Base-by-base conservation (phyloP, 176 grass and related monocot genomes). In the Juncus inflexus region DNA sequence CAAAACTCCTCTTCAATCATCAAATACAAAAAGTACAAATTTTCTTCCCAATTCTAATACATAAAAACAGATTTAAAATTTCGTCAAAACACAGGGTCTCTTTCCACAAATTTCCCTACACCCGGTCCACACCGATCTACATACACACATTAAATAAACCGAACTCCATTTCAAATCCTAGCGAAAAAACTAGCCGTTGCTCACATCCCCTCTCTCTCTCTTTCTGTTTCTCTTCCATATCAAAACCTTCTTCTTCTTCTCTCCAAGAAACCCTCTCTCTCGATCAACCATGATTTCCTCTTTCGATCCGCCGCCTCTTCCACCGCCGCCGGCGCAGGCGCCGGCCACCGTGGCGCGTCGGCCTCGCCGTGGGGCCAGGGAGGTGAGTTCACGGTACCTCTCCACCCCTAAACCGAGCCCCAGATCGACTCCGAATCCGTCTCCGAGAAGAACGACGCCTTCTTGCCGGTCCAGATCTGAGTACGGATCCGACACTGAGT, bases 381-480 rank as follows among this genome's bases (percentile, higher is more conserved):
- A 97, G 80, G 85, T 97, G 45, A 86, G 85, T 75, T 97, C 87
- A 15, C 54, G 92, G 1, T 97, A 97, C 84, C 81, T 97, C 45
- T 74, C 87, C 40, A 89, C 80, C 41, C 50, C 90, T 39, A 73
- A 69, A 37, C 66, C 82, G 14, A 77, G 70, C 35, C 76, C 69
- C 53, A 43, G 55, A 37, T 67, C 61, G 12, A 14, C 3, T 81
- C 62, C 69, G 38, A 75, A 40, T 60, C 63, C 70, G 51, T 81
- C 77, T 67, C 86, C 80, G 14, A 52, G 39, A 43, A 69, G 63
- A 60, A 50, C 51, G 9, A 67, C 75, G 64, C 76, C 60, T 71
- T 78, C 28, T 15, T 69, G 42, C 66, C 6, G 54, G 42, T 71
- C 68, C 10, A 9, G 54, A 58, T 71, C 68, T 16, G 50, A 42